phyloP scores from a whole-genome alignment of 768 basidiomycete genomes.

The Dioszegia aurantiaca region DNA sequence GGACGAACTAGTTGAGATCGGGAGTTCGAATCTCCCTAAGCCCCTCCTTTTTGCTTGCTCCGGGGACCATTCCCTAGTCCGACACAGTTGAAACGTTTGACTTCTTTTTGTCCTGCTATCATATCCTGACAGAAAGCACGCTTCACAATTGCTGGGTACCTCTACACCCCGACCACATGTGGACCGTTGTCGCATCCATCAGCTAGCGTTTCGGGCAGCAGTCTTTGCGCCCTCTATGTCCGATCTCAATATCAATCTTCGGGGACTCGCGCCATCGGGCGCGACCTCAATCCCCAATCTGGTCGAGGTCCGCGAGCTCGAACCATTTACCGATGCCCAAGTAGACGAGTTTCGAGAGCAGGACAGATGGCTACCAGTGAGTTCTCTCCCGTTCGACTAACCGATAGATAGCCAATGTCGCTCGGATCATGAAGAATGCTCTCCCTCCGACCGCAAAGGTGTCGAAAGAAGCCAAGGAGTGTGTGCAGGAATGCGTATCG shows the following conservation, averaged over 20 bases:
- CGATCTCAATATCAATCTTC: neutral
- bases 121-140: too few relatives aligned
- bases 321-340: conserved; percentile 74
- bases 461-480: conserved; percentile 96
- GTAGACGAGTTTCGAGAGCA: conserved; percentile 93
- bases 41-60: conserved; percentile 10
- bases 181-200: neutral
- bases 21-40: conserved; percentile 17
- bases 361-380: conserved; percentile 87
- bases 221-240: neutral
- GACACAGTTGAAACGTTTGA: too few relatives aligned
- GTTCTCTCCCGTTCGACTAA: conserved; percentile 15
- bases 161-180: too few relatives aligned
- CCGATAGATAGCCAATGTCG: conserved; percentile 89
- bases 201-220: neutral
- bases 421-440: conserved; percentile 91
- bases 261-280: conserved; percentile 17
- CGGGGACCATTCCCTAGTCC: too few relatives aligned
- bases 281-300: neutral
- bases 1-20: conserved; percentile 13
- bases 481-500: conserved; percentile 95
- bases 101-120: too few relatives aligned
- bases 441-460: conserved; percentile 90
- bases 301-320: neutral
- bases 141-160: too few relatives aligned